Evolutionary conservation across 306 rosid genomes (phyloP).

Genomic region (Hippophae gyantsensis): DNA sequence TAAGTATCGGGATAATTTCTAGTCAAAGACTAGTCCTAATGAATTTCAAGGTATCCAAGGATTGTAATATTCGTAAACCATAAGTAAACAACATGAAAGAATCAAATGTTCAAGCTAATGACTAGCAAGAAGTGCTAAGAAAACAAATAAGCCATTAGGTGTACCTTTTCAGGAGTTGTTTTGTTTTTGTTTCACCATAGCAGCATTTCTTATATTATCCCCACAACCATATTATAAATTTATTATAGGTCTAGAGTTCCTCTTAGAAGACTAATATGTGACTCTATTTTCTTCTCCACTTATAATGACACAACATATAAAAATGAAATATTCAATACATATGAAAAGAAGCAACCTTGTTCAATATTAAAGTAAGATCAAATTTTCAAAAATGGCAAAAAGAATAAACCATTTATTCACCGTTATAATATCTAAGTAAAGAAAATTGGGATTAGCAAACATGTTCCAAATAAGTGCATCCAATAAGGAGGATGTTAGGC

Average conservation of each 20-base stretch:
- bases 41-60: no score
- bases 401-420: no score
- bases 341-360: background rate
- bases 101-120: background rate
- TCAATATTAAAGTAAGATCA: background rate
- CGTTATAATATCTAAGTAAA: no score
- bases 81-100: background rate
- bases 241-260: slow-evolving; percentile 61
- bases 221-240: slow-evolving; percentile 11
- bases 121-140: background rate
- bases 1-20: no score
- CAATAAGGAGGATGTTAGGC: slow-evolving; percentile 2
- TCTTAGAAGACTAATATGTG: slow-evolving; percentile 58
- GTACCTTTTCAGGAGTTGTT: slow-evolving; percentile 64
- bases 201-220: slow-evolving; percentile 52
- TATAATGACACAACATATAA: slow-evolving; percentile 22
- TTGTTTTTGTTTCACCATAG: slow-evolving; percentile 86
- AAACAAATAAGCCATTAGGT: slow-evolving; percentile 9
- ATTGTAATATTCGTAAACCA: background rate
- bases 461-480: background rate
- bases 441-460: background rate
- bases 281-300: slow-evolving; percentile 74
- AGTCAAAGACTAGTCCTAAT: no score
- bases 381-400: background rate
- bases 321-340: background rate